Percentiles rank a stretch among this genome's conserved stretches.
These are phyloP conservation scores for Chaetomiaceae sp. DNA, from an alignment of 2,329 filamentous ascomycete genomes.

Conservation along the genomic window DNA sequence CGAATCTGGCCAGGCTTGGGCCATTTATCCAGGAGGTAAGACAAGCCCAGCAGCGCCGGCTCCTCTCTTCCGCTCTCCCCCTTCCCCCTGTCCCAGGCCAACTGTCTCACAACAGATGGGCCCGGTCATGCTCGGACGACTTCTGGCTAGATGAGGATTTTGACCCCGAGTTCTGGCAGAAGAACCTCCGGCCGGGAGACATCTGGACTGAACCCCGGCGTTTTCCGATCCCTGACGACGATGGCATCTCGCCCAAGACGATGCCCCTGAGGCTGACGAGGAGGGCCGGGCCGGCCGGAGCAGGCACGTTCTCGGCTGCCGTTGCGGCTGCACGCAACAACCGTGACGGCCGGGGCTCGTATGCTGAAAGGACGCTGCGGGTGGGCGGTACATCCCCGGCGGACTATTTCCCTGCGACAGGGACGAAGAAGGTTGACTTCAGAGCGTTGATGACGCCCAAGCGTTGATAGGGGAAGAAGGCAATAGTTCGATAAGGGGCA, in stretches of 20 bases:
- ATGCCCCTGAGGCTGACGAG: background rate
- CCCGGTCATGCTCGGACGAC: background rate
- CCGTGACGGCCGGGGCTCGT: too few relatives aligned
- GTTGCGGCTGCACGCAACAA: too few relatives aligned
- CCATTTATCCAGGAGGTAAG: background rate
- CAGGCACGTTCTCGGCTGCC: too few relatives aligned
- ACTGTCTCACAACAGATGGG: background rate
- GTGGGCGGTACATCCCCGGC: background rate
- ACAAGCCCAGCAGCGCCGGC: background rate
- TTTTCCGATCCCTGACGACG: background rate
- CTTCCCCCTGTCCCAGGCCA: too few relatives aligned
- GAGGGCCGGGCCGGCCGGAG: background rate
- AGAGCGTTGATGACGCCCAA: background rate
- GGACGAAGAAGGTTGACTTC: background rate
- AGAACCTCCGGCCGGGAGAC: constrained; percentile 6
- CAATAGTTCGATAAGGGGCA: too few relatives aligned
- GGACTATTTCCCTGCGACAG: background rate
- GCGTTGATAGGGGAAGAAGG: too few relatives aligned
- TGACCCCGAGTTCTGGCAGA: constrained; percentile 12
- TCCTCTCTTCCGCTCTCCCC: background rate
- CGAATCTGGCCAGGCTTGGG: background rate
- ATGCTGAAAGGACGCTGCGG: background rate
- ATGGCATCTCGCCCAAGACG: background rate
- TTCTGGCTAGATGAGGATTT: constrained; percentile 4
- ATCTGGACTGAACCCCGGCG: background rate